Evolutionary conservation across 1,284 basidiomycete genomes (phyloP), one percentile per base, ranked within the genome.

Genomic region (Ceratobasidium sp.): DNA sequence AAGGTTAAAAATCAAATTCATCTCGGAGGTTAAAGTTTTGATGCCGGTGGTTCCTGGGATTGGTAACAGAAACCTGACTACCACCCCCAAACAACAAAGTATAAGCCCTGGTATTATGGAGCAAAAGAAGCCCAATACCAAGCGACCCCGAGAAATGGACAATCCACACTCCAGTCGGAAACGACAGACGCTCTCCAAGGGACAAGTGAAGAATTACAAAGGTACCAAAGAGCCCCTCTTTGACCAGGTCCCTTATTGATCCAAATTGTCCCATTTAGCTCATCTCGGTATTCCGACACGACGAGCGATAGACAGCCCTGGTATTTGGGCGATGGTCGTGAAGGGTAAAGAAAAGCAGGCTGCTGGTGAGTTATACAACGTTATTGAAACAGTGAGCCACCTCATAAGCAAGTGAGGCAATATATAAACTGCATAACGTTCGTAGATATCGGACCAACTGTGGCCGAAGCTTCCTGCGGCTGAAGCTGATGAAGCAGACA

Each of bases 291-390:
- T 74, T 65, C 71, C 71, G 13, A 52, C 71, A 9, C 59, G 71
- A 82, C 85, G 88, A 70, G 84, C 86, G 23, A 89, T 95, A 75
- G 91, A 93, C 78, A 93, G 93, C 6, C 94, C 94, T 52, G 93
- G 93, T 28, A 85, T 95, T 20, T 95, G 94, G 94, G 91, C 90
- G 6, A 94, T 91, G 80, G 94, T 93, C 80, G 88, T 93, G 40
- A 93, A 92, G 83, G 93, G 94, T 26, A 95, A 92, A 81, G 94
- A 95, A 83, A 92, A 88, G 79, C 91, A 91, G 81, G 89, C 92
- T 0, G 88, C 93, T 4, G 90, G 90, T 46, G 94, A 95, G 82
- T 84, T 94, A 54, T 93, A 91, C 80, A 92, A 94, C 82, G 82
- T 95, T 13, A 93, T 95, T 78, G 92, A 94, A 80, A 89, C 88